phyloP scores from a whole-genome alignment of 805 yeast genomes.

The Crinitomyces ghanaensis region DNA sequence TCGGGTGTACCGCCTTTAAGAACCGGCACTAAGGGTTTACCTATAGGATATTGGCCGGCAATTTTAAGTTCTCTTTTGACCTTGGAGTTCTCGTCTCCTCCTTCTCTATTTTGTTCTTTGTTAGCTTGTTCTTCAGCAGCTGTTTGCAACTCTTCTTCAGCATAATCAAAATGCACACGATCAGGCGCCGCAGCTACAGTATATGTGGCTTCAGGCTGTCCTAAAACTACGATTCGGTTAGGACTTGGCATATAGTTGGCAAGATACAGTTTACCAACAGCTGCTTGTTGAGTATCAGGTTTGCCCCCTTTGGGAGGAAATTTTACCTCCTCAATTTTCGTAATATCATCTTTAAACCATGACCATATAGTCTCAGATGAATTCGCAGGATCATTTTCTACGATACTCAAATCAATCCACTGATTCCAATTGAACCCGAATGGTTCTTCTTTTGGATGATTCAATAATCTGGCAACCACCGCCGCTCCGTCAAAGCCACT shows the following conservation, averaged over 20 bases:
- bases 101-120: no score
- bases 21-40: neutral
- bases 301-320: constrained; percentile 10
- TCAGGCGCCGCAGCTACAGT: constrained; percentile 3
- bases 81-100: constrained; percentile 6
- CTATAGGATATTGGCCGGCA: neutral
- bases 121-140: constrained; percentile 6
- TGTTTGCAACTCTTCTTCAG: constrained; percentile 7
- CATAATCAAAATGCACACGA: constrained; percentile 6
- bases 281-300: constrained; percentile 11
- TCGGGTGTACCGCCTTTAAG: constrained; percentile 1
- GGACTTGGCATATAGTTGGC: constrained; percentile 10
- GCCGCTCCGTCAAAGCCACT: no score
- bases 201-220: constrained; percentile 9
- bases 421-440: constrained; percentile 20
- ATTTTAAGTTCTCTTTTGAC: constrained; percentile 1
- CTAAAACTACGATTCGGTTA: constrained; percentile 13
- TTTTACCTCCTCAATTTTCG: constrained; percentile 6
- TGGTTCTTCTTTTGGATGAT: neutral
- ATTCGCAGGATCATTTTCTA: constrained; percentile 4
- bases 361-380: constrained; percentile 3
- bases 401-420: constrained; percentile 20
- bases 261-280: constrained; percentile 13
- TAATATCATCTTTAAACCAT: constrained; percentile 4
- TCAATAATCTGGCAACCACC: no score